phyloP scores from a whole-genome alignment of 768 basidiomycete genomes.

The Xerocomellus intermedius region DNA sequence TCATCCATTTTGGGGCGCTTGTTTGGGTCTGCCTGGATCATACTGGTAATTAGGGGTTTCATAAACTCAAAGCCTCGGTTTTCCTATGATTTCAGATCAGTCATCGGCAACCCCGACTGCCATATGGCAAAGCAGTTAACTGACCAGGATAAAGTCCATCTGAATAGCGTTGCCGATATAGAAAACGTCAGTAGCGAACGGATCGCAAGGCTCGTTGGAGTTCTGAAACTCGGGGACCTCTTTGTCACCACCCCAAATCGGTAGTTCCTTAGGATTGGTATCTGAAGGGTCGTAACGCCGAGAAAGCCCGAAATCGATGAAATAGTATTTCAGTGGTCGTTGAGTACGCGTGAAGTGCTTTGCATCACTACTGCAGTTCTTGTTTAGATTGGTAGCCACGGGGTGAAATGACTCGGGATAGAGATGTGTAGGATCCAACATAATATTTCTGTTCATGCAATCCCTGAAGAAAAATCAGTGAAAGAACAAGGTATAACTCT shows the following conservation, averaged over 20 bases:
- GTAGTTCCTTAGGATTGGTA: slow-evolving; percentile 24
- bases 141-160: slow-evolving; percentile 21
- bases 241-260: slow-evolving; percentile 42
- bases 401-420: slow-evolving; percentile 32
- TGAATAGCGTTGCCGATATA: slow-evolving; percentile 40
- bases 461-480: slow-evolving; percentile 22
- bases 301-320: slow-evolving; percentile 40
- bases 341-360: slow-evolving; percentile 31
- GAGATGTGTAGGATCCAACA: slow-evolving; percentile 28
- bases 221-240: slow-evolving; percentile 39
- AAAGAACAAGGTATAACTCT: too few species aligned
- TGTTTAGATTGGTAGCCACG: not conserved
- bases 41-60: slow-evolving; percentile 13
- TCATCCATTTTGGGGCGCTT: slow-evolving; percentile 24
- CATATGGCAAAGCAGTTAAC: too few species aligned
- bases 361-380: slow-evolving; percentile 16
- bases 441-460: slow-evolving; percentile 31
- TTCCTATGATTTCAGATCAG: too few species aligned
- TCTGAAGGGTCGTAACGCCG: slow-evolving; percentile 28
- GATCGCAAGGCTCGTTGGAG: slow-evolving; percentile 27
- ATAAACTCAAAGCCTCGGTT: slow-evolving; percentile 24
- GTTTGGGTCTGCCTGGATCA: slow-evolving; percentile 23
- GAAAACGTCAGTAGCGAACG: slow-evolving; percentile 46
- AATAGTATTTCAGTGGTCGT: slow-evolving; percentile 31
- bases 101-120: too few species aligned